Evolutionary conservation across 1,284 basidiomycete genomes (phyloP), one percentile per base, ranked within the genome.

Genomic region (Melampsora larici-populina): DNA sequence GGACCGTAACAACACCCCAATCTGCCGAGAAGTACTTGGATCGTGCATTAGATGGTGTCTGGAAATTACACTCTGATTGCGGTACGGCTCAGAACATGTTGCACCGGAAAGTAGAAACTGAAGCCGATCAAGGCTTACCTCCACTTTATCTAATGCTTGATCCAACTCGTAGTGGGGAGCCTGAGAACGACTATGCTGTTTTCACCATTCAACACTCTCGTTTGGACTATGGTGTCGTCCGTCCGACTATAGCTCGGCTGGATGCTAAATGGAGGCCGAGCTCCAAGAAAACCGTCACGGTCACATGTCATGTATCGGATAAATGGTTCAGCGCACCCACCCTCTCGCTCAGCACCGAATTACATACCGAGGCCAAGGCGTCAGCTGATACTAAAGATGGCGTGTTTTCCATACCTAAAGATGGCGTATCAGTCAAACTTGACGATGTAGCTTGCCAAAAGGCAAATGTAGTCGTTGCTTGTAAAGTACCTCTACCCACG

Each of bases 11-110:
- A 0, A 87, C 92, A 0, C 86, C 89, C 0, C 81, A 84, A 8
- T 86, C 87, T 21, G 86, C 87, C 26, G 82, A 85, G 11, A 80
- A 82, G 1, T 85, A 87, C 46, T 88, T 97, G 40, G 94, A 97
- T 83, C 89, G 90, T 60, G 88, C 92, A 81, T 89, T 97, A 68
- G 89, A 90, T 4, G 94, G 95, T 4, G 86, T 85, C 0, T 97
- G 97, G 82, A 85, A 86, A 13, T 88, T 96, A 51, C 86, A 94
- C 70, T 90, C 92, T 79, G 90, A 90, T 82, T 97, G 94, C 79
- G 94, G 94, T 1, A 94, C 93, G 0, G 93, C 95, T 0, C 93
- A 92, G 82, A 87, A 88, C 33, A 91, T 92, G n/a, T 86, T 97
- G 51, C 93, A 97, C 84, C 89, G 88, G 83, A 90, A 88, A 79